phyloP scores from a whole-genome alignment of 495 filamentous ascomycete species.

The Collariella sp. region DNA sequence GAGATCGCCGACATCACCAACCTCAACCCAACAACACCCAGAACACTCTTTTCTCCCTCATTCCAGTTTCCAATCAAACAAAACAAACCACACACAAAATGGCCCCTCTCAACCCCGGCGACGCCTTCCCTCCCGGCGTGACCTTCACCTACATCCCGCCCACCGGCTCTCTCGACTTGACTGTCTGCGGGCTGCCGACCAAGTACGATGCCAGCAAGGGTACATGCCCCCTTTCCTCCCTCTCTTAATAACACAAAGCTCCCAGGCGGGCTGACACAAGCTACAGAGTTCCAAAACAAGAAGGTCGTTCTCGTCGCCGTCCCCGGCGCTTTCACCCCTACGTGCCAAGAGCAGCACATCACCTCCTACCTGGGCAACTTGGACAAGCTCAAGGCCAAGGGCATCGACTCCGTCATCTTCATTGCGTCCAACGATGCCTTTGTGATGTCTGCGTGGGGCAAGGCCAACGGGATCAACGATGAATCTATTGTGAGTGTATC shows the following conservation, averaged over 20 bases:
- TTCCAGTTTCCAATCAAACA: neutral
- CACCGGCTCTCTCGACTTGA: conserved; percentile 54
- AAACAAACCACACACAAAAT: conserved; percentile 37
- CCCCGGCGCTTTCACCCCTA: conserved; percentile 92
- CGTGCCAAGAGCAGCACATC: conserved; percentile 80
- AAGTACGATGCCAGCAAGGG: conserved; percentile 74
- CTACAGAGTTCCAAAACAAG: conserved; percentile 69
- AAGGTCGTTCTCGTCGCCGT: conserved; percentile 88
- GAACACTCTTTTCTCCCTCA: neutral
- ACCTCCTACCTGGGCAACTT: conserved; percentile 75
- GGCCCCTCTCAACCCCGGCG: conserved; percentile 68
- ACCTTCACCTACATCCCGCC: conserved; percentile 73
- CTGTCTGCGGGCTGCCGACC: conserved; percentile 68
- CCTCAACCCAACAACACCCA: neutral
- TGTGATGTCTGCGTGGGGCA: conserved; percentile 94
- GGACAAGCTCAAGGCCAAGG: conserved; percentile 65
- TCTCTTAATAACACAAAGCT: neutral
- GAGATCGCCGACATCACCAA: neutral
- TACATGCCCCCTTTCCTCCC: conserved; percentile 6
- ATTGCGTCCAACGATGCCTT: conserved; percentile 86
- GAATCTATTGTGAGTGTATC: conserved; percentile 61
- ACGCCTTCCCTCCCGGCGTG: conserved; percentile 73
- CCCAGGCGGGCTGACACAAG: neutral
- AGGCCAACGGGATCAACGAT: conserved; percentile 76
- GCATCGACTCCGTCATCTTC: conserved; percentile 76